Evolutionary conservation across 805 yeast genomes (phyloP).

Genomic region (Schizosaccharomyces lindneri): DNA sequence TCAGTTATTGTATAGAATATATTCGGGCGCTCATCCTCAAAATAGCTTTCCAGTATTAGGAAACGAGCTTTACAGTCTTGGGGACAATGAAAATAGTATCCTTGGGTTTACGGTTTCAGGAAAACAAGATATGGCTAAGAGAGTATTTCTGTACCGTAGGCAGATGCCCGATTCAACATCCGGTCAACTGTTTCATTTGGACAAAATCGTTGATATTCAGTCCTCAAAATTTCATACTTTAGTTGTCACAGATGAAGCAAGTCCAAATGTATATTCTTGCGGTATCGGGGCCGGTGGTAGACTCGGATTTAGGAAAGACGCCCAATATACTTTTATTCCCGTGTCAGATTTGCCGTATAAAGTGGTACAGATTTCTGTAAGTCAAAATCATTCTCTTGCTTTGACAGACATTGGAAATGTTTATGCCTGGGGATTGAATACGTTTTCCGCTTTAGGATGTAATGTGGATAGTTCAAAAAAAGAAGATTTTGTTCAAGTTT

Average conservation of each 20-base stretch:
- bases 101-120: constrained; percentile 44
- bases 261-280: constrained; percentile 27
- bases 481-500: constrained; percentile 11
- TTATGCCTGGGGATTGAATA: constrained; percentile 60
- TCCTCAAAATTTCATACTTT: constrained; percentile 46
- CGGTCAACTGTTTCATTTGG: constrained; percentile 15
- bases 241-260: constrained; percentile 25
- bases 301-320: constrained; percentile 24
- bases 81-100: constrained; percentile 35
- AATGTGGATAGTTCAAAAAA: constrained; percentile 5
- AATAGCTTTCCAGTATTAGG: constrained; percentile 17
- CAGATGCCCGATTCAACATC: constrained; percentile 7
- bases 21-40: not conserved
- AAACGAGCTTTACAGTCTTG: constrained; percentile 26
- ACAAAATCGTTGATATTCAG: constrained; percentile 21
- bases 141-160: constrained; percentile 12
- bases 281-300: constrained; percentile 55
- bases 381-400: constrained; percentile 45
- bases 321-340: constrained; percentile 15
- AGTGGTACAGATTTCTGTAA: constrained; percentile 21
- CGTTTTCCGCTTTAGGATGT: constrained; percentile 41
- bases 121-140: constrained; percentile 23
- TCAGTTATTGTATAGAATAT: not conserved
- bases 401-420: constrained; percentile 28
- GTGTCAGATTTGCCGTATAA: constrained; percentile 17